Conservation (phyloP, 208 protist genomes). For the Naegleria gruberi region DNA sequence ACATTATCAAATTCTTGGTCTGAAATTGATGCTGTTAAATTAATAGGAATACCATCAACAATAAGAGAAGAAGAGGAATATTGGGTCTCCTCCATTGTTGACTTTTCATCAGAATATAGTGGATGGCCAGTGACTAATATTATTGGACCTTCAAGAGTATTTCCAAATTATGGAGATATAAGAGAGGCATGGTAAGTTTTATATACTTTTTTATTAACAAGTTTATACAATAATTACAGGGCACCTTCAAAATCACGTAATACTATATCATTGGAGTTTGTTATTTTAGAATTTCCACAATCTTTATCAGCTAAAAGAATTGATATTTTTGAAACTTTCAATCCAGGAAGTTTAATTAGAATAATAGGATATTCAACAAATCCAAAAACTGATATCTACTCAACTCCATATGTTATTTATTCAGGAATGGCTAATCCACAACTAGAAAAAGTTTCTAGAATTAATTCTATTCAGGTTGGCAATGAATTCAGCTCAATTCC, state of each 20-base stretch:
- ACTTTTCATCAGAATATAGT: neutral
- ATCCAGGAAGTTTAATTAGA: neutral
- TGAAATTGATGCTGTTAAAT: conserved; percentile 12
- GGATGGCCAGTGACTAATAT: neutral
- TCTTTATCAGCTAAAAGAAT: neutral
- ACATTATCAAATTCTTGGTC: neutral
- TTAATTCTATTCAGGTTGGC: neutral
- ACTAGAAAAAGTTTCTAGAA: neutral
- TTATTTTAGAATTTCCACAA: neutral
- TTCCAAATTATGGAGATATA: neutral
- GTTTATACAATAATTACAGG: too few species aligned
- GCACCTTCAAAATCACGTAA: neutral
- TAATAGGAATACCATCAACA: neutral
- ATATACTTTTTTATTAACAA: too few species aligned
- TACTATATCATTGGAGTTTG: neutral
- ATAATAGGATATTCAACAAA: neutral
- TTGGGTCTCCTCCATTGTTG: neutral
- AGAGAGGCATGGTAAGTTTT: too few species aligned
- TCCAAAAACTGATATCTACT: neutral
- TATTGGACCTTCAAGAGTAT: neutral
- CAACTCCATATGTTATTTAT: neutral
- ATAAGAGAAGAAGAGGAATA: too few species aligned
- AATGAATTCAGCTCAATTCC: too few species aligned
- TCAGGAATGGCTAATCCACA: neutral
- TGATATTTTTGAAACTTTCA: neutral